Evolutionary conservation across 371 early-diverging fungal species (phyloP).

Genomic region (Lichtheimia hyalospora): DNA sequence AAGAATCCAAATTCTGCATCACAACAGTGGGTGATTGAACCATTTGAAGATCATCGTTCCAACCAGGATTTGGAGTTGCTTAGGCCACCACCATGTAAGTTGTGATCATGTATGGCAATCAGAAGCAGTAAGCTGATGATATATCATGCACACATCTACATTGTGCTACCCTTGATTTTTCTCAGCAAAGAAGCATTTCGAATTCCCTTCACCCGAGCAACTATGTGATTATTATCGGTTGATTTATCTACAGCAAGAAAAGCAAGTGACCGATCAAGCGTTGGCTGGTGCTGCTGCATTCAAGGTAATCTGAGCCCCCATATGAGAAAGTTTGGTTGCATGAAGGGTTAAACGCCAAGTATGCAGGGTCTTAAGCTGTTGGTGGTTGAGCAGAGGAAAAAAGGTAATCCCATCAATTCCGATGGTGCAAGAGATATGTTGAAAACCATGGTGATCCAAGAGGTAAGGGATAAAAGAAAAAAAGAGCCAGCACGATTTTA

Average conservation of each 20-base stretch:
- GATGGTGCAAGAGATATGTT: constrained; percentile 23
- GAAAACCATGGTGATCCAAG: constrained; percentile 1
- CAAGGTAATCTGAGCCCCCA: too few relatives aligned
- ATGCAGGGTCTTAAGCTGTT: constrained; percentile 30
- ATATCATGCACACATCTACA: not conserved
- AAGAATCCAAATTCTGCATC: constrained; percentile 26
- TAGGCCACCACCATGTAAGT: constrained; percentile 33
- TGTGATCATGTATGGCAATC: not conserved
- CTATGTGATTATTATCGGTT: constrained; percentile 35
- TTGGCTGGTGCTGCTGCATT: constrained; percentile 64
- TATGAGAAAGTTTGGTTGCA: not conserved
- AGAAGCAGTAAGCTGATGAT: too few relatives aligned
- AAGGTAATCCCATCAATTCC: constrained; percentile 17
- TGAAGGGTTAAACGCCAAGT: not conserved
- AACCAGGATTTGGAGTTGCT: constrained; percentile 30
- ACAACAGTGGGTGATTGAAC: constrained; percentile 42
- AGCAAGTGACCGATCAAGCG: constrained; percentile 25
- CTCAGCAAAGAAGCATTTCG: constrained; percentile 6
- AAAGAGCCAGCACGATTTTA: not conserved
- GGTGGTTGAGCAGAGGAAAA: constrained; percentile 18
- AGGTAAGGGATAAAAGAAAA: not conserved
- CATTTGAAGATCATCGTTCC: constrained; percentile 37
- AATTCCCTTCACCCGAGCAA: constrained; percentile 35
- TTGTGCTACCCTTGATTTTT: not conserved
- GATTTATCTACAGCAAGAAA: constrained; percentile 26